Evolutionary conservation across 768 basidiomycete genomes (phyloP), one percentile per base, ranked within the genome.

Genomic region (Rhodotorula babjevae): DNA sequence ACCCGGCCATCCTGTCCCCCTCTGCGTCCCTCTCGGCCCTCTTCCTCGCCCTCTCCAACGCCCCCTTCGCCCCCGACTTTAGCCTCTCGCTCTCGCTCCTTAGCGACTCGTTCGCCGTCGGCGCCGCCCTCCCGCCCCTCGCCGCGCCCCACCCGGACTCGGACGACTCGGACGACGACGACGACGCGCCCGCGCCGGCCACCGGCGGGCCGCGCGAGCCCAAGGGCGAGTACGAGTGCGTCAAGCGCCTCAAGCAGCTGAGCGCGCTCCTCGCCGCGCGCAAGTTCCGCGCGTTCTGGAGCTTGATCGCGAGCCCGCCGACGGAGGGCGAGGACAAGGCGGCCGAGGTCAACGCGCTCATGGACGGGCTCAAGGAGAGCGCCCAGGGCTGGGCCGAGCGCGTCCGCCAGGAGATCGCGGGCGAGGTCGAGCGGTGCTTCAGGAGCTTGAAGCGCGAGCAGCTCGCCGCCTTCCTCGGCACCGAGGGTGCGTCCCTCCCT

Each of bases 21-120:
- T 49, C 67, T 0, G 66, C 71, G 11, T 31, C 61, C 18, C 76
- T 71, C 61, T 68, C 96, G 83, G 91, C 97, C 81, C 90, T 99
- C 79, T 86, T 94, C 81, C 94, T 94, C 84, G 86, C 93, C 40
- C 85, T 96, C 68, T 88, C 91, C 6, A 73, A 78, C 53, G 87
- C 91, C 3, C 85, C 89, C 61, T 92, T 93, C 47, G 85, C 89
- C 58, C 91, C 94, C 68, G 95, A 99, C 80, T 99, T 95, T 84
- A 90, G 91, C 78, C 90, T 98, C 74, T 94, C 91, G 78, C 87
- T 95, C 76, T 91, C 94, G 61, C 86, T 99, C n/a, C 84, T 94
- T 52, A 90, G 92, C 71, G 92, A 93, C 76, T 75, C 74, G 40
- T 75, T 75, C 62, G 68, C 69, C 57, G 44, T 86, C 88, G 71